Base-by-base conservation (phyloP, 2,329 filamentous ascomycete species). In the Zalaria obscura region DNA sequence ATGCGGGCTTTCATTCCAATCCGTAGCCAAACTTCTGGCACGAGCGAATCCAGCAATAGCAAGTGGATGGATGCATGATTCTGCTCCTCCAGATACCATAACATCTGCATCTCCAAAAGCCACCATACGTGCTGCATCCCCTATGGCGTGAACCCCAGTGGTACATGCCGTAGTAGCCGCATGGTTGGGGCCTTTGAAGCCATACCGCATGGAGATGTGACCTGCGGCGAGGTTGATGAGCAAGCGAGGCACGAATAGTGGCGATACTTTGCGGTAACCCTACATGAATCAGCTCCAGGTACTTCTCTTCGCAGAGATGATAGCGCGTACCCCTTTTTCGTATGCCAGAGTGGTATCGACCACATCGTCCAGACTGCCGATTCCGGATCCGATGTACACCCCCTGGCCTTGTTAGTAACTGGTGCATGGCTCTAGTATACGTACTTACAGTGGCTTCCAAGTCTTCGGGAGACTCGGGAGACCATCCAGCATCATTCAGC, bases 161-260 rank as follows among this genome's bases (percentile, higher is more conserved):
- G 91, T 96, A 59, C 91, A 98, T 44, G 91, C 91, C 8, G 91
- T 98, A 0, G 89, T 93, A 33, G 77, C 86, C 2, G 89, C 77
- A 61, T 95, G 91, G 56, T 94, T 95, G 4, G 91, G 91, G 0
- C 91, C 91, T 55, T 71, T 76, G 55, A 98, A 83, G 11, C 86
- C 84, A 63, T 91, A 79, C 52, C 78, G 83, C 79, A 98, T 96
- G 26, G 89, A 89, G 32, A 96, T 78, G 57, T 96, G 89, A 1
- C 91, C 91, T 6, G 91, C 91, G 0, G 85, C 91, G 50, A 98
- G 75, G 58, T 98, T 98, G 63, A 93, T 94, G 39, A 98, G 71
- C 5, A 96, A 77, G 51, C 85, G 82, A 5, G 91, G 91, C 5
- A 96, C 87, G 56, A 98, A 96, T 3, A 94, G 66, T 1, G 91